Base-by-base conservation (phyloP, 176 grass and related monocot genomes). In the Echinochloa phyllopogon region DNA sequence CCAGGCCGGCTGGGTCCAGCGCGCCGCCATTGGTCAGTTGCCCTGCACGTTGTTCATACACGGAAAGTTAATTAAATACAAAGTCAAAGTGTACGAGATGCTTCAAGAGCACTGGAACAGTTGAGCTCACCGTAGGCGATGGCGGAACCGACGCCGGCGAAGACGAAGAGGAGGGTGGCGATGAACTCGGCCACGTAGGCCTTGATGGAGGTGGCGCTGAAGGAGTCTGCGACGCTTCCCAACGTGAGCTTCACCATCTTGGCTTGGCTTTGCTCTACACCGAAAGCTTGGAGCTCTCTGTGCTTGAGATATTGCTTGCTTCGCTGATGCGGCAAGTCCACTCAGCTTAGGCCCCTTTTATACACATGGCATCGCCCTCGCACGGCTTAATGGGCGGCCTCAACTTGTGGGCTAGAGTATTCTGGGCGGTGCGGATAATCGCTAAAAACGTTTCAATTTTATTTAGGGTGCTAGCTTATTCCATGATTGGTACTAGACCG, bases 151-250 rank as follows among this genome's bases (percentile, higher is more conserved):
- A 98, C 95, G 63, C 95, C 95, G 41, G 95, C 95, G 78, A 98
- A 98, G 57, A 98, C 95, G 40, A 98, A 98, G 75, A 98, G 88
- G 67, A 98, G 95, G 11, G 95, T 98, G 81, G 95, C 95, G 64
- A 98, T 98, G 89, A 98, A 98, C 92, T 98, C 95, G 6, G 95
- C 88, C 48, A 98, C 69, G 69, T 98, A 98, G 44, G 92, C 47
- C 90, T 93, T 95, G 58, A 98, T 62, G 49, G 95, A 93, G 15
- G 76, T 58, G 52, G 47, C 18, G 60, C 95, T 93, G 78, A 98
- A 93, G 29, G 95, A 95, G 77, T 98, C 95, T 0, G 90, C 95
- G 0, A 81, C 74, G 83, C 79, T 93, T 50, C 95, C 95, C 71
- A 98, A 84, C 45, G 91, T 63, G 21, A 98, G 87, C 83, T 92